Conservation (phyloP, 1,284 basidiomycete species). For the Moesziomyces sp. region DNA sequence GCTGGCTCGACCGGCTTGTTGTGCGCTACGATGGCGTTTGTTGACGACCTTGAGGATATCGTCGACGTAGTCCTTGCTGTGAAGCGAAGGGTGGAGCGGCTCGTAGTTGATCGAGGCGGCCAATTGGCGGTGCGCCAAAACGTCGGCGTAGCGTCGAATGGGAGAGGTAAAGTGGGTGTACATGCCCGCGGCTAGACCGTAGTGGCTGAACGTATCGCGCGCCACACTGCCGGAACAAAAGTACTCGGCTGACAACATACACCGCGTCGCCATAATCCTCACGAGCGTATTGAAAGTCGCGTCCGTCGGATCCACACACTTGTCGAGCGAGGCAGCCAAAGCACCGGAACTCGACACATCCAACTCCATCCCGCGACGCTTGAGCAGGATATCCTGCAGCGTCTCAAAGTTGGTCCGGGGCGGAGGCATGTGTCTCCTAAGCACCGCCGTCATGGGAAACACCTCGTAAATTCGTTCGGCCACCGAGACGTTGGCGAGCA, state of each 20-base stretch:
- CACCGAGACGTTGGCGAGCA: conserved; percentile 95
- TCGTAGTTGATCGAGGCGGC: conserved; percentile 87
- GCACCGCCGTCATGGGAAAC: conserved; percentile 93
- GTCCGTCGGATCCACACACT: conserved; percentile 77
- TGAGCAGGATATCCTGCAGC: conserved; percentile 88
- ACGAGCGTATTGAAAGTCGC: conserved; percentile 93
- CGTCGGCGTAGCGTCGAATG: conserved; percentile 73
- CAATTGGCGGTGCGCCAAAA: conserved; percentile 93
- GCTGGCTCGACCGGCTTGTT: conserved; percentile 94
- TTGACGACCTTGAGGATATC: conserved; percentile 88
- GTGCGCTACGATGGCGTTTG: conserved; percentile 90
- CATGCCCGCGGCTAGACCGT: conserved; percentile 93
- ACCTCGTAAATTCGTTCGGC: conserved; percentile 91
- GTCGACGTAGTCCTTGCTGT: conserved; percentile 90
- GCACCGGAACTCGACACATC: conserved; percentile 92
- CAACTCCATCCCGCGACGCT: conserved; percentile 84
- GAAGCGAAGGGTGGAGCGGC: conserved; percentile 84
- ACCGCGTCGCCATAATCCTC: conserved; percentile 97
- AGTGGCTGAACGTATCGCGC: conserved; percentile 92
- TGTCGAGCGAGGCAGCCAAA: conserved; percentile 88
- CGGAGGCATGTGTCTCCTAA: conserved; percentile 92
- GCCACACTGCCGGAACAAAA: conserved; percentile 95
- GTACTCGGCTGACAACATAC: conserved; percentile 98
- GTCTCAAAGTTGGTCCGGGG: conserved; percentile 95
- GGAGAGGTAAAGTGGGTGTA: conserved; percentile 92